Conservation (phyloP, 805 yeast genomes). For the Ogataea henricii region DNA sequence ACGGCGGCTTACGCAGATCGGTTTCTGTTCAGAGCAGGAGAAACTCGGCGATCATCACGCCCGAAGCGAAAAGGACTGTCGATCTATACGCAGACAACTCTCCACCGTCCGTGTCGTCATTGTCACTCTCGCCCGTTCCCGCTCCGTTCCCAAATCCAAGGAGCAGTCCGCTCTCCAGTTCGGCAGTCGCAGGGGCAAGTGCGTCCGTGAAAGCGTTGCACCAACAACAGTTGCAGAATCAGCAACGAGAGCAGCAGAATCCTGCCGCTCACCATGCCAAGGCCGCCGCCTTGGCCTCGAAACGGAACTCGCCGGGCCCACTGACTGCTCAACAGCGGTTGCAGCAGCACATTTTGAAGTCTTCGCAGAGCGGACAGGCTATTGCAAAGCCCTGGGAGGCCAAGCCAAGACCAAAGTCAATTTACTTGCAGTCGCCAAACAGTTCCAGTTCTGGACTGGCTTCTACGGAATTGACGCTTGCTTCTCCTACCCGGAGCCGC, state of each 20-base stretch:
- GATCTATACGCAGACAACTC: constrained; percentile 6
- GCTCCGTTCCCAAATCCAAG: constrained; percentile 17
- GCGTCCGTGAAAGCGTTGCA: constrained; percentile 24
- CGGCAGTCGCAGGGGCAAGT: constrained; percentile 29
- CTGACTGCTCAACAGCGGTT: constrained; percentile 38
- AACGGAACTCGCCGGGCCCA: constrained; percentile 18
- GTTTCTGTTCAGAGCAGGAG: constrained; percentile 11
- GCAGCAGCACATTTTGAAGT: constrained; percentile 37
- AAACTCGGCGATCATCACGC: constrained; percentile 18
- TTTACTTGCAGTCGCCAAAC: constrained; percentile 16
- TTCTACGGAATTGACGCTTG: neutral
- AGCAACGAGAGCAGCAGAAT: neutral
- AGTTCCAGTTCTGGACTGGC: constrained; percentile 1
- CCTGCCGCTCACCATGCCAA: constrained; percentile 24
- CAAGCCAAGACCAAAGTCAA: constrained; percentile 27
- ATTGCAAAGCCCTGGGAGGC: constrained; percentile 30
- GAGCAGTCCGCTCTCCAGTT: constrained; percentile 11
- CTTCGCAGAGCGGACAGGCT: constrained; percentile 35
- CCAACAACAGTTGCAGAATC: constrained; percentile 7
- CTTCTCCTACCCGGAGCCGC: constrained; percentile 21
- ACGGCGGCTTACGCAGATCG: constrained; percentile 8
- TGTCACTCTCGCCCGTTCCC: constrained; percentile 10
- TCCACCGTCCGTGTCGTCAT: constrained; percentile 1
- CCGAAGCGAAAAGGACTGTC: constrained; percentile 16
- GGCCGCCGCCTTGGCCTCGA: constrained; percentile 27